A percentile compares a stretch with the other conserved stretches of the same genome.
These are phyloP conservation scores for Rostrohypoxylon terebratum DNA, from an alignment of 495 filamentous ascomycete species.

Conservation along the genomic window DNA sequence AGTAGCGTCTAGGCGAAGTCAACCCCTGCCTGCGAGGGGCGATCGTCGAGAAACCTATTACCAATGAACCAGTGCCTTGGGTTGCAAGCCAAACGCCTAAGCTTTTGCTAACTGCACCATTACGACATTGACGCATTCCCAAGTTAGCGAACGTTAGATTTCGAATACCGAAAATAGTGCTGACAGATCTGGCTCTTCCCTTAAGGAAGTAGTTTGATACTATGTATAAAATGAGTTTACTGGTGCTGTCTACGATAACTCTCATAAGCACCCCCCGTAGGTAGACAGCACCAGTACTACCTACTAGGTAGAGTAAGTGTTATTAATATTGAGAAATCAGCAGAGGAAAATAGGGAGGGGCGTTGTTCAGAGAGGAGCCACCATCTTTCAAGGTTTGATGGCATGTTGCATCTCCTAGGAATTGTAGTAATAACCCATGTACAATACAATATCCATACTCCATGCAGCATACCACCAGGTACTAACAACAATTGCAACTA, in stretches of 20 bases:
- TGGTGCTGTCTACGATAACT: no score
- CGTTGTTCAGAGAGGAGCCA: slow-evolving; percentile 5
- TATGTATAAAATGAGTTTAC: neutral
- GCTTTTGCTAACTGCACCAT: slow-evolving; percentile 29
- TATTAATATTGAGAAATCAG: neutral
- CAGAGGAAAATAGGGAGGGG: neutral
- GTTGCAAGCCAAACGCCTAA: slow-evolving; percentile 31
- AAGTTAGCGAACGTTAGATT: slow-evolving; percentile 4
- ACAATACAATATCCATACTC: neutral
- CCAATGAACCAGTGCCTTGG: slow-evolving; percentile 42
- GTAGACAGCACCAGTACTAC: no score
- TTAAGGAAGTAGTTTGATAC: slow-evolving; percentile 2
- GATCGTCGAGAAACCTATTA: slow-evolving; percentile 28
- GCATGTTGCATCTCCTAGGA: slow-evolving; percentile 40
- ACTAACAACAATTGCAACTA: slow-evolving; percentile 1
- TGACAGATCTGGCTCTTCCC: neutral
- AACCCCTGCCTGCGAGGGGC: slow-evolving; percentile 26
- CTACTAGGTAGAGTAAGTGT: neutral
- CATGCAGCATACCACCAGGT: no score
- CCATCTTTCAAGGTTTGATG: slow-evolving; percentile 24
- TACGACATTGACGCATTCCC: slow-evolving; percentile 25
- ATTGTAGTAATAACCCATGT: slow-evolving; percentile 14
- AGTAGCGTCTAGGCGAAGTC: slow-evolving; percentile 35
- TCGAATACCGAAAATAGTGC: slow-evolving; percentile 18
- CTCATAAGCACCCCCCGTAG: no score